phyloP scores from a whole-genome alignment of 352 stramenopile genomes.

The Phytopythium vexans region DNA sequence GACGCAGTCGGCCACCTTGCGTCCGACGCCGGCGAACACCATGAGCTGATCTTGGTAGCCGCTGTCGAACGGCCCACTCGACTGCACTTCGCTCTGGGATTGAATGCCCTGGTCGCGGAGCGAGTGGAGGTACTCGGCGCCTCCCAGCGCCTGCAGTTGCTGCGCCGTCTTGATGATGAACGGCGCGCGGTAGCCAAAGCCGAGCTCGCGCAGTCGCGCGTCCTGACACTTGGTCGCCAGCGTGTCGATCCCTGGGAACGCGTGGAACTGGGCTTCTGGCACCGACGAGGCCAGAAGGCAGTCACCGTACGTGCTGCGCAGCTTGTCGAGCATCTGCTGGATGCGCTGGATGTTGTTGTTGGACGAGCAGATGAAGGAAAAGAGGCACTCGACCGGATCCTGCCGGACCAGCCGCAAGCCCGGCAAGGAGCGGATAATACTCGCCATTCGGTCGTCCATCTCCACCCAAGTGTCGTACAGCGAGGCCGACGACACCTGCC shows the following conservation, averaged over 20 bases:
- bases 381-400: slow-evolving; percentile 95
- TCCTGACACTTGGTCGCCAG: slow-evolving; percentile 76
- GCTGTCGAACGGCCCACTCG: slow-evolving; percentile 10
- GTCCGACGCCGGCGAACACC: slow-evolving; percentile 83
- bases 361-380: slow-evolving; percentile 97
- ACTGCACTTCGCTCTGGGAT: slow-evolving; percentile 5
- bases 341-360: slow-evolving; percentile 99
- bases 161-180: slow-evolving; percentile 85
- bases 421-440: slow-evolving; percentile 73
- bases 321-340: slow-evolving; percentile 89
- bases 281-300: slow-evolving; percentile 28
- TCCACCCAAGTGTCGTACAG: slow-evolving; percentile 87
- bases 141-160: slow-evolving; percentile 61
- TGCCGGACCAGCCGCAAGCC: slow-evolving; percentile 92
- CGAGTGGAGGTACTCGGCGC: slow-evolving; percentile 51
- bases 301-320: slow-evolving; percentile 87
- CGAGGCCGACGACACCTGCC: slow-evolving; percentile 15
- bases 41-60: slow-evolving; percentile 56
- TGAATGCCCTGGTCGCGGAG: slow-evolving; percentile 33
- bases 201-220: slow-evolving; percentile 73
- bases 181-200: slow-evolving; percentile 88
- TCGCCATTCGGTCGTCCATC: slow-evolving; percentile 49
- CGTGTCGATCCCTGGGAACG: slow-evolving; percentile 88
- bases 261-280: slow-evolving; percentile 53
- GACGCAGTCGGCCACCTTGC: slow-evolving; percentile 97